Evolutionary conservation across 2,329 filamentous ascomycete species (phyloP).

Genomic region (Xenosphaeropsis pyriputrescens): DNA sequence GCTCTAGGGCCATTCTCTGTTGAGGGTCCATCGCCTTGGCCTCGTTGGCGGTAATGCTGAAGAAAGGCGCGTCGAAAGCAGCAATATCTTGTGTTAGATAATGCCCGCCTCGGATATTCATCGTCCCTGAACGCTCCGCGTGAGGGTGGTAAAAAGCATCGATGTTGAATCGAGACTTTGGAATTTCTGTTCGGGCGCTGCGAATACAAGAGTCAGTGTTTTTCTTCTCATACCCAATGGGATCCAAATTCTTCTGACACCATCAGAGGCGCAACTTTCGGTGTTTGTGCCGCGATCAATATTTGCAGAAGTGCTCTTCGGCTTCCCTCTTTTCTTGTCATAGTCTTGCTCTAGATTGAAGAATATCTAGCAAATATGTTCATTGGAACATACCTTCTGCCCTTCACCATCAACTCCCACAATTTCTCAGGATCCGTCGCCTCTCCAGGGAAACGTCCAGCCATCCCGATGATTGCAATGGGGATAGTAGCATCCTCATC

Average conservation of each 20-base stretch:
- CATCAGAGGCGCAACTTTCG: no score
- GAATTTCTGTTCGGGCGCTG: neutral
- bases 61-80: constrained; percentile 13
- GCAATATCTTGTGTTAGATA: constrained; percentile 2
- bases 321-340: no score
- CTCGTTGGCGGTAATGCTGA: constrained; percentile 13
- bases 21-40: constrained; percentile 16
- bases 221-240: no score
- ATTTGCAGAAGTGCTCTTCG: no score
- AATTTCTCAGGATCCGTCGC: constrained; percentile 55
- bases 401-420: constrained; percentile 59
- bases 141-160: neutral
- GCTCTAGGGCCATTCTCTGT: constrained; percentile 13
- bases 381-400: no score
- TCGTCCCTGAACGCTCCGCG: neutral
- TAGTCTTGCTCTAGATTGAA: no score
- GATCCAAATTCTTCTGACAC: no score
- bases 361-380: no score
- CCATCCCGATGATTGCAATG: constrained; percentile 76
- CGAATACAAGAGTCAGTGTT: no score
- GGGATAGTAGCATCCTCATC: no score
- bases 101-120: constrained; percentile 1
- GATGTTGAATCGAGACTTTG: neutral
- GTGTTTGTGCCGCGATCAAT: no score
- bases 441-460: constrained; percentile 54